Percentiles rank a stretch among this genome's conserved stretches.
Evolutionary conservation across 371 early-diverging fungal genomes (phyloP).

Genomic region (Mortierella sp.): DNA sequence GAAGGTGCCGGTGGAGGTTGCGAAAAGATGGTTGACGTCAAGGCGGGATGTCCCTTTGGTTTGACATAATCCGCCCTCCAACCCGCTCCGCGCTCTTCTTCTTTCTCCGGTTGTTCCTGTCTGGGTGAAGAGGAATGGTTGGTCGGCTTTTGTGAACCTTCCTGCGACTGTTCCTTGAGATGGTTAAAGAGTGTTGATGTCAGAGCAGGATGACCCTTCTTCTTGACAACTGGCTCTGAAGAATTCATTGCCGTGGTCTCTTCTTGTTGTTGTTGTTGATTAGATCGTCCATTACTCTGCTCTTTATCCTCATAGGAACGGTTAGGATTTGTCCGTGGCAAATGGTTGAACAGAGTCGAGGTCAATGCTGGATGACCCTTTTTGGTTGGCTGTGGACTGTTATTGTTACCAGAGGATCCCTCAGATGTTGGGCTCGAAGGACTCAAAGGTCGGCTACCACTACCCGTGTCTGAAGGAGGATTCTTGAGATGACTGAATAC

Average conservation of each 20-base stretch:
- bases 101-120: slow-evolving; percentile 7
- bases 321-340: slow-evolving; percentile 10
- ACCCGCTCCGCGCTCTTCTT: slow-evolving; percentile 33
- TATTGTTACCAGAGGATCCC: slow-evolving; percentile 18
- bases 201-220: slow-evolving; percentile 27
- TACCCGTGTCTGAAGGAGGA: slow-evolving; percentile 5
- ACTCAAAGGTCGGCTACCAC: too few relatives aligned
- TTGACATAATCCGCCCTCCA: slow-evolving; percentile 40
- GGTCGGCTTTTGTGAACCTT: background rate
- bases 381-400: slow-evolving; percentile 5
- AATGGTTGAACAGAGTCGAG: slow-evolving; percentile 38
- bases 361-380: slow-evolving; percentile 51
- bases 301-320: background rate
- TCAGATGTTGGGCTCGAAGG: background rate
- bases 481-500: slow-evolving; percentile 35
- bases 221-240: slow-evolving; percentile 1
- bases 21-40: slow-evolving; percentile 37
- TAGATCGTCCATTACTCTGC: too few relatives aligned
- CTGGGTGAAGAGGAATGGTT: background rate
- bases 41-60: slow-evolving; percentile 42
- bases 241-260: background rate
- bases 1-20: background rate
- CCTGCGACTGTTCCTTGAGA: slow-evolving; percentile 22
- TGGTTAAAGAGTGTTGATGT: slow-evolving; percentile 34
- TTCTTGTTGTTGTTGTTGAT: background rate